Percentiles rank a stretch among this genome's conserved stretches.
These are phyloP conservation scores for Lonicera japonica DNA, from an alignment of 129 eudicot genomes.

Conservation along the genomic window DNA sequence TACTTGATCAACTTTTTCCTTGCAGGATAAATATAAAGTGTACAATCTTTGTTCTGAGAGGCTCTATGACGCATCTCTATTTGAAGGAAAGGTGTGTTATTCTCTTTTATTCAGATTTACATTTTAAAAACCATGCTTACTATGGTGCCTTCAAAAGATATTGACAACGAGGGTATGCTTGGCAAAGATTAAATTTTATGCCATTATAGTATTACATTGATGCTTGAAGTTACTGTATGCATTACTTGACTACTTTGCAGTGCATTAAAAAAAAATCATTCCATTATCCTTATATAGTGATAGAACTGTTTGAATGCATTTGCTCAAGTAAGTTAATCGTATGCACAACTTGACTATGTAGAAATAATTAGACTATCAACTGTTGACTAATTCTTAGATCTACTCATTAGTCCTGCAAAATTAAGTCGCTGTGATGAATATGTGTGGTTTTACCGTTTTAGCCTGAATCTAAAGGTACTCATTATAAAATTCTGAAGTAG, in stretches of 20 bases:
- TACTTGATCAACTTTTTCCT: constrained; percentile 3
- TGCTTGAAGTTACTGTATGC: too few species aligned
- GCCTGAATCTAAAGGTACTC: too few species aligned
- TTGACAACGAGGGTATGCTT: neutral
- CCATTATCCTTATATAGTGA: neutral
- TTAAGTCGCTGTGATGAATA: neutral
- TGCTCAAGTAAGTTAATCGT: neutral
- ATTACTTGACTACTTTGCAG: too few species aligned
- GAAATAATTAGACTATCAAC: neutral
- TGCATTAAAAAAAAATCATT: too few species aligned
- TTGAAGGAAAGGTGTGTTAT: constrained; percentile 88
- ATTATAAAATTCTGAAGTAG: too few species aligned
- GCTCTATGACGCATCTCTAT: constrained; percentile 88
- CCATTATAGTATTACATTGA: neutral
- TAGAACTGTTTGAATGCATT: neutral
- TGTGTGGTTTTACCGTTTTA: neutral
- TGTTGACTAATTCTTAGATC: neutral
- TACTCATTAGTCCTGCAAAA: neutral
- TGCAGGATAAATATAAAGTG: constrained; percentile 89
- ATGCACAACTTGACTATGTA: neutral
- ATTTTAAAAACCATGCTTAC: constrained; percentile 1
- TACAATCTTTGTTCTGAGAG: constrained; percentile 96
- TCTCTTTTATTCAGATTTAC: neutral
- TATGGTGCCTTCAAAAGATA: neutral
- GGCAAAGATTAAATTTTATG: neutral